phyloP scores from a whole-genome alignment of 176 grass and related monocot genomes.

The Bonia amplexicaulis region DNA sequence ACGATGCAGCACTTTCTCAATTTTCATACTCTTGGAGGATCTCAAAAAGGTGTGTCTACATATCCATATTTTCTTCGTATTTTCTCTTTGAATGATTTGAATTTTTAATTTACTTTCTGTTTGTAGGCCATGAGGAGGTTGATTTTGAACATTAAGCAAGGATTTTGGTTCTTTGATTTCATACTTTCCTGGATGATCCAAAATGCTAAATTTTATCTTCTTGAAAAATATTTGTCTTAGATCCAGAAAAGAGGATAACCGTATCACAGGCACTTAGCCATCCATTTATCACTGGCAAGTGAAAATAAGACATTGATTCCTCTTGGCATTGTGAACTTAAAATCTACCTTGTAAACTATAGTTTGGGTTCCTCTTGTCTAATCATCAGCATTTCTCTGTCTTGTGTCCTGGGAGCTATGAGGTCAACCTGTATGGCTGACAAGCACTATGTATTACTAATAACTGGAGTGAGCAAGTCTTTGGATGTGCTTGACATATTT shows the following conservation, averaged over 20 bases:
- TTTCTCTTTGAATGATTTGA: constrained; percentile 6
- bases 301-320: constrained; percentile 82
- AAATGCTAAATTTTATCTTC: constrained; percentile 94
- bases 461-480: too few species aligned
- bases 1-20: constrained; percentile 82
- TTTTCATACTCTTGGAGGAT: constrained; percentile 87
- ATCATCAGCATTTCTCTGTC: constrained; percentile 83
- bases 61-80: constrained; percentile 9
- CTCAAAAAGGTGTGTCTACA: constrained; percentile 68
- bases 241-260: constrained; percentile 99
- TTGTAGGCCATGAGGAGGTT: constrained; percentile 75
- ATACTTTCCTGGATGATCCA: constrained; percentile 88
- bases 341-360: constrained; percentile 54
- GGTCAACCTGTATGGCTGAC: too few species aligned
- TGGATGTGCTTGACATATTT: too few species aligned
- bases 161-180: constrained; percentile 76
- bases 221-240: constrained; percentile 98
- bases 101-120: constrained; percentile 26
- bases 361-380: constrained; percentile 61
- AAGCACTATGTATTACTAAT: too few species aligned
- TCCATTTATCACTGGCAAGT: constrained; percentile 99
- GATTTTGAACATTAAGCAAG: constrained; percentile 86
- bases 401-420: constrained; percentile 74
- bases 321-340: constrained; percentile 76
- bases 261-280: constrained; percentile 95